Evolutionary conservation across 179 eudicot species (phyloP).

Genomic region (Actinidia arguta): DNA sequence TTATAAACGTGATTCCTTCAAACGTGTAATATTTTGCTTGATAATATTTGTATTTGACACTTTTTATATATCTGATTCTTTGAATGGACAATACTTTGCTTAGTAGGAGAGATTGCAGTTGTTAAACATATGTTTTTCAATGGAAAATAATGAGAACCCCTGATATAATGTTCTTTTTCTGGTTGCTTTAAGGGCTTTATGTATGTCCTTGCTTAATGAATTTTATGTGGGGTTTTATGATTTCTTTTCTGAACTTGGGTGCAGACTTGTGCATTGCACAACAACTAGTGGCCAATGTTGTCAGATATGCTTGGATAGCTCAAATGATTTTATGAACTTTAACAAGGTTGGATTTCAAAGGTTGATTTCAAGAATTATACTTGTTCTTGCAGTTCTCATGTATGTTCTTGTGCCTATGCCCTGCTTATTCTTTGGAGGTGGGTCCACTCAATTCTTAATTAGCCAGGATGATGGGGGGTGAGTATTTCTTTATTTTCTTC

Average conservation of each 20-base stretch:
- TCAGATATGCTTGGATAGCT: conserved; percentile 58
- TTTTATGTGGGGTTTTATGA: background rate
- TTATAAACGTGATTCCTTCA: too few relatives aligned
- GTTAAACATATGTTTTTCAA: background rate
- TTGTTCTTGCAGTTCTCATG: conserved; percentile 85
- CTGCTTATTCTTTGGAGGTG: conserved; percentile 98
- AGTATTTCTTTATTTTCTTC: conserved; percentile 49
- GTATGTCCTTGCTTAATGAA: background rate
- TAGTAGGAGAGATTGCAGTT: conserved; percentile 3
- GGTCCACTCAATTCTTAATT: conserved; percentile 86
- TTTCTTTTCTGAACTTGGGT: conserved; percentile 19
- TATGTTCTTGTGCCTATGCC: conserved; percentile 98
- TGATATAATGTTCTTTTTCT: background rate
- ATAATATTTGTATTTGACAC: too few relatives aligned
- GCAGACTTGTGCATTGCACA: conserved; percentile 95
- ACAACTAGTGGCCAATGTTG: conserved; percentile 99
- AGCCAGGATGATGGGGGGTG: conserved; percentile 99
- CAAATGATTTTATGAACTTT: background rate
- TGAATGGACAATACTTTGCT: background rate
- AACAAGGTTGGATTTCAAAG: background rate
- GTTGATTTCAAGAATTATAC: conserved; percentile 20
- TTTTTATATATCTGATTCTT: background rate
- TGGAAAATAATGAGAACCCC: background rate
- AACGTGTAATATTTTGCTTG: too few relatives aligned
- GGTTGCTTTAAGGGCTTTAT: background rate